A percentile compares a stretch with the other conserved stretches of the same genome.
Conservation (phyloP, 2,329 filamentous ascomycete genomes). For the Fusarium nematophilum region DNA sequence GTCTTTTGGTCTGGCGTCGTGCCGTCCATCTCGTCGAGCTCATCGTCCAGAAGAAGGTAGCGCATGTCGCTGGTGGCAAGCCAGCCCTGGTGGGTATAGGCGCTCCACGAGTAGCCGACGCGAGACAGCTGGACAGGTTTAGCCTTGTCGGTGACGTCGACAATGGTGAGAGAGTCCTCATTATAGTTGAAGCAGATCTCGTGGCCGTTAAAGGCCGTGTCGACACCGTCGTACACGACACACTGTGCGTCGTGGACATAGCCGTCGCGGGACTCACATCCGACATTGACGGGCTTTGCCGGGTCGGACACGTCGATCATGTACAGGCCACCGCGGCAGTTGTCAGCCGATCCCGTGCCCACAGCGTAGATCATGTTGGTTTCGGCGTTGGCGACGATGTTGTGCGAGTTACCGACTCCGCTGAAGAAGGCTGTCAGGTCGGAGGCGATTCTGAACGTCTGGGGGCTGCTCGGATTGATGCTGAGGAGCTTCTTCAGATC, state of each 20-base stretch:
- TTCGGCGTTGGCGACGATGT: constrained; percentile 52
- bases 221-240: constrained; percentile 62
- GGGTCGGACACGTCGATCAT: constrained; percentile 67
- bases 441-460: constrained; percentile 37
- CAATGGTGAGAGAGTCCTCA: constrained; percentile 59
- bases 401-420: constrained; percentile 48
- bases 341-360: too few relatives aligned
- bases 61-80: constrained; percentile 57
- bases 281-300: too few relatives aligned
- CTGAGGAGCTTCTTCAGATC: constrained; percentile 67
- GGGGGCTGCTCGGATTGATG: too few relatives aligned
- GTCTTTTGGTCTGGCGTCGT: too few relatives aligned
- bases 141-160: too few relatives aligned
- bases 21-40: constrained; percentile 61
- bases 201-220: constrained; percentile 51
- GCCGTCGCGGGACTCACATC: constrained; percentile 59
- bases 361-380: constrained; percentile 57
- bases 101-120: too few relatives aligned
- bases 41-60: constrained; percentile 64
- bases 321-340: too few relatives aligned
- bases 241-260: constrained; percentile 66
- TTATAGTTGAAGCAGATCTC: constrained; percentile 67
- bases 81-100: constrained; percentile 69
- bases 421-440: background rate
- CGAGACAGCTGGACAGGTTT: too few relatives aligned